phyloP scores from a whole-genome alignment of 2,329 filamentous ascomycete genomes.

The Apiospora pterosperma region DNA sequence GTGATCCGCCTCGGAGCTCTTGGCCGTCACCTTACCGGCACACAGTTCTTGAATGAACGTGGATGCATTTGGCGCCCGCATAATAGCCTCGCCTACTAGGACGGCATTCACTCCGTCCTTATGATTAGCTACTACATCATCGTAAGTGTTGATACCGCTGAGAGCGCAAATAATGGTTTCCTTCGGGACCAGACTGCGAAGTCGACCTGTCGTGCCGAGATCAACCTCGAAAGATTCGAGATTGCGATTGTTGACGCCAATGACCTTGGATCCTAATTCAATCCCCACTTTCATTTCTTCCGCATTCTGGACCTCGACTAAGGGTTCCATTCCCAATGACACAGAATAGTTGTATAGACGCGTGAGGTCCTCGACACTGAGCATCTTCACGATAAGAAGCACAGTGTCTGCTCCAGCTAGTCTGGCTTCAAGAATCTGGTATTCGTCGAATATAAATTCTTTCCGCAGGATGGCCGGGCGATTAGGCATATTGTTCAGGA shows the following conservation, averaged over 20 bases:
- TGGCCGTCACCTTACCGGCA: constrained; percentile 45
- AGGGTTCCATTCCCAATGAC: constrained; percentile 91
- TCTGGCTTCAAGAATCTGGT: constrained; percentile 93
- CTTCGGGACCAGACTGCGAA: constrained; percentile 82
- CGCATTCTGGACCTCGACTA: constrained; percentile 93
- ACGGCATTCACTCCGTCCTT: constrained; percentile 89
- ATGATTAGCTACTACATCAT: constrained; percentile 85
- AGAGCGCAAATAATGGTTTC: constrained; percentile 88
- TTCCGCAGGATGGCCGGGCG: constrained; percentile 89
- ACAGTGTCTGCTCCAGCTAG: constrained; percentile 93
- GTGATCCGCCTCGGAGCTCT: constrained; percentile 35
- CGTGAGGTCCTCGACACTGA: constrained; percentile 70
- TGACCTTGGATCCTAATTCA: constrained; percentile 81
- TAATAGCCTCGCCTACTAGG: constrained; percentile 91
- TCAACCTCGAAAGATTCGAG: constrained; percentile 97
- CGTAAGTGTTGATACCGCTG: constrained; percentile 85
- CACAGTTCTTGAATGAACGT: constrained; percentile 83
- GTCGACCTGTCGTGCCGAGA: constrained; percentile 81
- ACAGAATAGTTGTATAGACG: constrained; percentile 84
- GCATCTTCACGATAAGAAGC: constrained; percentile 97
- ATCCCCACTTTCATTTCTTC: constrained; percentile 91
- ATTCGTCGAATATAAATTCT: constrained; percentile 97
- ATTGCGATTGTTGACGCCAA: constrained; percentile 97
- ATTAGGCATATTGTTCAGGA: constrained; percentile 86
- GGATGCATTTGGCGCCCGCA: constrained; percentile 81